These are phyloP conservation scores for Pseudonectria foliicola DNA, from an alignment of 2,329 filamentous ascomycete genomes.

Conservation along the genomic window DNA sequence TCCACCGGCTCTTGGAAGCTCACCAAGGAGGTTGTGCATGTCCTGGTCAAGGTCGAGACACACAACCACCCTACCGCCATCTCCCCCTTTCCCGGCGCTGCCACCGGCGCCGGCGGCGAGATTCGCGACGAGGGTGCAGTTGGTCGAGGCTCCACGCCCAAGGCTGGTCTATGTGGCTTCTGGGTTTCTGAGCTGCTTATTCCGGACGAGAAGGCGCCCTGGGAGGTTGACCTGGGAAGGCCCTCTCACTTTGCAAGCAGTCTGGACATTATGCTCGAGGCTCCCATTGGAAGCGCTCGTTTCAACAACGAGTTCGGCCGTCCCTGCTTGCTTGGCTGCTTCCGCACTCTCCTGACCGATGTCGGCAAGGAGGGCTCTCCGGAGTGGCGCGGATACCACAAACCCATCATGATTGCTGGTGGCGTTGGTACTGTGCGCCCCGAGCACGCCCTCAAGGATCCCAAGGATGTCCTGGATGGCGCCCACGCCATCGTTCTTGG, in stretches of 20 bases:
- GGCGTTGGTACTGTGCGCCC: constrained; percentile 89
- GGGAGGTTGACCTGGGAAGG: constrained; percentile 87
- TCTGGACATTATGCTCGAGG: constrained; percentile 95
- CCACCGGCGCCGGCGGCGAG: constrained; percentile 91
- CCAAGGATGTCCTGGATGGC: constrained; percentile 72
- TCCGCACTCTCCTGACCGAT: constrained; percentile 73
- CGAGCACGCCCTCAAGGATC: constrained; percentile 81
- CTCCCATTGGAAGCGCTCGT: constrained; percentile 85
- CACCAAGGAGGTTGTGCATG: constrained; percentile 78
- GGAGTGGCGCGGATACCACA: constrained; percentile 88
- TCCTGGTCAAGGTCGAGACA: constrained; percentile 91
- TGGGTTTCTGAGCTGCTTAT: constrained; percentile 93
- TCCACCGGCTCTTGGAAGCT: constrained; percentile 82
- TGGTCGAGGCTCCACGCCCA: constrained; percentile 84
- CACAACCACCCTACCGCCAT: constrained; percentile 97
- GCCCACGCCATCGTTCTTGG: constrained; percentile 89
- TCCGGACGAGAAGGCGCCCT: constrained; percentile 72
- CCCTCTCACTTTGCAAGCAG: constrained; percentile 89
- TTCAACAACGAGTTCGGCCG: constrained; percentile 99
- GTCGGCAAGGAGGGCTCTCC: constrained; percentile 41
- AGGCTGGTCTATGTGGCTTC: constrained; percentile 86
- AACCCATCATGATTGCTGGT: constrained; percentile 97
- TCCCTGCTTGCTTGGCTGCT: constrained; percentile 81
- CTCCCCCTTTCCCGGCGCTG: constrained; percentile 84
- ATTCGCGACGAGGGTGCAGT: constrained; percentile 94